Evolutionary conservation across 345 rosid genomes (phyloP).

Genomic region (rapeseed (Brassica napus)): DNA sequence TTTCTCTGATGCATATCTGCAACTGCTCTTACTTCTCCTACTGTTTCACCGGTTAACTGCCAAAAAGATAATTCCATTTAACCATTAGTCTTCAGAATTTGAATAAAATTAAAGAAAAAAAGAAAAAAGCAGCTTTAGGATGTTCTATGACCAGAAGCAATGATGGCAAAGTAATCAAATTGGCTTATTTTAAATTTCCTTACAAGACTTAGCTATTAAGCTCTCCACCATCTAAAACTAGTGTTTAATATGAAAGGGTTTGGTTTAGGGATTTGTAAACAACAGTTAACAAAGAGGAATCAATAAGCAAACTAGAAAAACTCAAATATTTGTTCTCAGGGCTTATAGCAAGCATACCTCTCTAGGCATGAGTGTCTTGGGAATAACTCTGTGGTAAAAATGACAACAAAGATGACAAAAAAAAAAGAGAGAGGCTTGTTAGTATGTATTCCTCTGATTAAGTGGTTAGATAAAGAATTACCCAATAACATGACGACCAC

Average conservation of each 20-base stretch:
- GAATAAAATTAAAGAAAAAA: constrained; percentile 14
- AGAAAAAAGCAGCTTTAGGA: constrained; percentile 32
- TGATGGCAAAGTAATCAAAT: constrained; percentile 36
- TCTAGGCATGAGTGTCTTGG: constrained; percentile 99
- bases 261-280: neutral
- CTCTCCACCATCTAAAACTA: neutral
- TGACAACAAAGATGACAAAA: neutral
- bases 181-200: constrained; percentile 23
- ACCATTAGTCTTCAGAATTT: constrained; percentile 20
- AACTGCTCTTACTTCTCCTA: constrained; percentile 98
- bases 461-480: constrained; percentile 28
- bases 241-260: neutral
- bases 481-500: constrained; percentile 99
- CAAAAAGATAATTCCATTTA: constrained; percentile 27
- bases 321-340: neutral
- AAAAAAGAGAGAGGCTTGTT: neutral
- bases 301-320: neutral
- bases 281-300: neutral
- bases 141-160: constrained; percentile 43
- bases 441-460: neutral
- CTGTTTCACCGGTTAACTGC: constrained; percentile 97
- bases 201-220: constrained; percentile 21
- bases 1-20: constrained; percentile 99
- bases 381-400: constrained; percentile 77
- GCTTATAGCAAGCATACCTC: constrained; percentile 57